phyloP scores from a whole-genome alignment of 2,329 filamentous ascomycete genomes.

The Ophiostoma triangulosporum region DNA sequence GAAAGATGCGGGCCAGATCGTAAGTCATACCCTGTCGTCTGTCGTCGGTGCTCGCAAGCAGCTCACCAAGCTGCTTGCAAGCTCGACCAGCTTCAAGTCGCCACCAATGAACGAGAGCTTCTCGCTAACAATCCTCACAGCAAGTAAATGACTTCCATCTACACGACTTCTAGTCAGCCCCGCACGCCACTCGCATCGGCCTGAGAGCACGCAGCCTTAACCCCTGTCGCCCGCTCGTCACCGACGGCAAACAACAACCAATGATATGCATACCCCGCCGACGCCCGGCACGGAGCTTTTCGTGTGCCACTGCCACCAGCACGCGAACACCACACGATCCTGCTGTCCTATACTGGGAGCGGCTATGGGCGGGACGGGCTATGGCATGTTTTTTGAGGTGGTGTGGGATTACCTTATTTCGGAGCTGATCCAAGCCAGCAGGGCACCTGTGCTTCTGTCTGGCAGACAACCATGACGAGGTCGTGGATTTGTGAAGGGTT shows the following conservation, averaged over 20 bases:
- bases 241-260: neutral
- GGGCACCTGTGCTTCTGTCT: neutral
- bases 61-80: neutral
- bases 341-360: neutral
- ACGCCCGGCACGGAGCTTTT: conserved; percentile 2
- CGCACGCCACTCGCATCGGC: conserved; percentile 6
- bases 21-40: conserved; percentile 43
- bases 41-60: neutral
- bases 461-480: conserved; percentile 5
- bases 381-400: conserved; percentile 5
- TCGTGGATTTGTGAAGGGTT: conserved; percentile 9
- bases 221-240: neutral
- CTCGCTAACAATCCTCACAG: conserved; percentile 5
- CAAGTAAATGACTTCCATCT: conserved; percentile 11
- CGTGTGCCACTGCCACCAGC: conserved; percentile 1
- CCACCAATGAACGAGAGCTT: neutral
- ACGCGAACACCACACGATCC: neutral
- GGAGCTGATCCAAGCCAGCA: conserved; percentile 3
- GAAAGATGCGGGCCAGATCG: conserved; percentile 98
- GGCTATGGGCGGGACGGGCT: neutral
- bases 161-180: conserved; percentile 11
- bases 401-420: conserved; percentile 1
- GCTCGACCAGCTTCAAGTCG: neutral
- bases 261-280: neutral
- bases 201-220: neutral